A percentile compares a stretch with the other conserved stretches of the same genome.
Conservation (phyloP, 129 eudicot species). For the Flaveria bidentis region DNA sequence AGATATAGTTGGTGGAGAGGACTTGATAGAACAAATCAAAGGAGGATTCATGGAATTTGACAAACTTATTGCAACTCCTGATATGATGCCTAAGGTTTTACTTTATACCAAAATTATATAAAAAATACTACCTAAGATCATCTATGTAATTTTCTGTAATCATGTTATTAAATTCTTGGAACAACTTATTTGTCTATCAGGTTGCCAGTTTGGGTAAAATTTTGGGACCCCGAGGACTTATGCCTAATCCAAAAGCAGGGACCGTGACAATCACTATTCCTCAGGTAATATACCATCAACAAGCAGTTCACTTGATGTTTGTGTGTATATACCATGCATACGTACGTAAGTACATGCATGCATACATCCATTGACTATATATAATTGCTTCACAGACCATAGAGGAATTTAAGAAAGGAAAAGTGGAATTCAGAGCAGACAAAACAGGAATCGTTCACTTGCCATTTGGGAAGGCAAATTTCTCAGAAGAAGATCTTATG, state of each 20-base stretch:
- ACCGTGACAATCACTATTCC: slow-evolving; percentile 83
- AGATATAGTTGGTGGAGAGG: slow-evolving; percentile 93
- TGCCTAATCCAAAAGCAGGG: slow-evolving; percentile 99
- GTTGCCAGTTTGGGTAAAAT: slow-evolving; percentile 86
- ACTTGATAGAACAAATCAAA: slow-evolving; percentile 84
- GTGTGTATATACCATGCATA: background rate
- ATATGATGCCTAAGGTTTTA: slow-evolving; percentile 98
- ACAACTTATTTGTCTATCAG: slow-evolving; percentile 38
- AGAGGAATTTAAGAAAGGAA: slow-evolving; percentile 88
- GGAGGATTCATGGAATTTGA: slow-evolving; percentile 96
- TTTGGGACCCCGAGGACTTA: slow-evolving; percentile 95
- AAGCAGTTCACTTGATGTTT: background rate
- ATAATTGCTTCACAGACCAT: slow-evolving; percentile 55
- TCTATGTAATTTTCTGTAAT: background rate
- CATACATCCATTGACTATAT: slow-evolving; percentile 16
- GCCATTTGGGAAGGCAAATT: slow-evolving; percentile 81
- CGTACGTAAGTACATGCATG: background rate
- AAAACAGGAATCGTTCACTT: slow-evolving; percentile 96
- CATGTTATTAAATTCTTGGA: background rate
- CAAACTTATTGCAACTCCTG: slow-evolving; percentile 92
- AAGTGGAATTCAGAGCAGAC: slow-evolving; percentile 91
- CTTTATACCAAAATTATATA: background rate
- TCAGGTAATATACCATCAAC: slow-evolving; percentile 53
- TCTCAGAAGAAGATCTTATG: slow-evolving; percentile 83
- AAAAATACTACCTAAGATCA: background rate